Base-by-base conservation (phyloP, 73 alveolate species). In the Breviolum minutum region DNA sequence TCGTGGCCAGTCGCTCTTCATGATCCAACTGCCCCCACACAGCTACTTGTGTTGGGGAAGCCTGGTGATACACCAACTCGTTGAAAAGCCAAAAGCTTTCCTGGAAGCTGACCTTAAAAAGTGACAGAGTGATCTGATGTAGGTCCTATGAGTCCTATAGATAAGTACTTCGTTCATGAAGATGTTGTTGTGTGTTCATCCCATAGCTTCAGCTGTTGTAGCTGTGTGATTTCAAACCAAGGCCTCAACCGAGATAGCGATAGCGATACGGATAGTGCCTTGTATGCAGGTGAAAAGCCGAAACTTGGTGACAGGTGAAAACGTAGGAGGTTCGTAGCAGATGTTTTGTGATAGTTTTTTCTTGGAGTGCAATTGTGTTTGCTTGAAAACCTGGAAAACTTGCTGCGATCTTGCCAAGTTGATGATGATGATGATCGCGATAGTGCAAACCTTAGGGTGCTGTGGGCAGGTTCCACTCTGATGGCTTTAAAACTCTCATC, bases 231-330 rank as follows among this genome's bases (percentile, higher is more conserved):
- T 14, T 14, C 77, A 10, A 13, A 30, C n/a, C 27, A 24, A 91
- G 98, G 98, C 98, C 98, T 92, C 79, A 76, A 74, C 90, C 98
- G 84, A 68, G 98, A 92, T 76, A 74, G 98, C 98, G 98, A 92
- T 92, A 92, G 91, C 63, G 97, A 90, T 90, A 76, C 97, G 68
- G 98, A 92, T 92, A 92, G 98, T 30, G 40, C 6, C 92, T 83
- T 19, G 62, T 71, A 83, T 83, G 92, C 71, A 26, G 24, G 74
- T 7, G 6, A 63, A 20, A 27, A 62, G 12, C n/a, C 54, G 14
- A 6, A 29, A 6, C 27, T 24, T 8, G 7, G 26, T 22, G 30
- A 40, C 82, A 40, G 82, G 48, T 40, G 8, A 73, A 24, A 24
- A 17, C 19, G 29, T 73, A 54, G 27, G 9, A 24, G 29, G 0